Base-by-base conservation (phyloP, 2,329 filamentous ascomycete genomes). In the Fonsecaea multimorphosa region DNA sequence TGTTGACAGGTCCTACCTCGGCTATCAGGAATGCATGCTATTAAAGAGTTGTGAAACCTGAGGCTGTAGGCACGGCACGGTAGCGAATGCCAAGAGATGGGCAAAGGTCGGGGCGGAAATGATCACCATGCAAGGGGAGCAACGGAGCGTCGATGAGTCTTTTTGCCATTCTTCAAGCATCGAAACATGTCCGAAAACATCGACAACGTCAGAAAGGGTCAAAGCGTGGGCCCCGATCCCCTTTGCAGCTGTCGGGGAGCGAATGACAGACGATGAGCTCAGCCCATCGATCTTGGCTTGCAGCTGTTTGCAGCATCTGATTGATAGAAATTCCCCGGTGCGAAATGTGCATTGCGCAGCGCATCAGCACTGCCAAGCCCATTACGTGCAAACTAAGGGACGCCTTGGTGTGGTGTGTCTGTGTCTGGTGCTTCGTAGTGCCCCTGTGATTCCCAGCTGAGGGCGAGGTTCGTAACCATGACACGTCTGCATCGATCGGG, bases 81-180 rank as follows among this genome's bases (percentile, higher is more conserved):
- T 27, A 44, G 29, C n/a, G 8, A 24, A 51, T 60, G 58, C 58
- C 58, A 60, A 60, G 58, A 60, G 44, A 53, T 52, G 40, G 44
- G 44, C 19, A 24, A 12, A 36, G 19, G 7, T 38, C 57, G 29
- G 57, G 38, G 27, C 36, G 27, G 40, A 59, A 31, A 29, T 38
- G 40, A 59, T 34, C 40, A 40, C 46, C 16, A 59, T 51, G 40
- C 57, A 59, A 19, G n/a, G 38, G 38, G 38, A 11, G 38, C 14
- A 19, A 31, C 8, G 40, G 57, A 31, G n/a, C n/a, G n/a, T 32
- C 12, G 34, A 46, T 11, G 16, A 40, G 34, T 31, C 27, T 19
- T 27, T 27, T 27, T 5, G 55, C 32, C 54, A n/a, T n/a, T 34
- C 22, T n/a, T 8, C 19, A 24, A 49, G 24, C 44, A 49, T 49